Percentiles rank a stretch among this genome's conserved stretches.
These are phyloP conservation scores for Capsicum chinense DNA, from an alignment of 257 asterid genomes.

Conservation along the genomic window DNA sequence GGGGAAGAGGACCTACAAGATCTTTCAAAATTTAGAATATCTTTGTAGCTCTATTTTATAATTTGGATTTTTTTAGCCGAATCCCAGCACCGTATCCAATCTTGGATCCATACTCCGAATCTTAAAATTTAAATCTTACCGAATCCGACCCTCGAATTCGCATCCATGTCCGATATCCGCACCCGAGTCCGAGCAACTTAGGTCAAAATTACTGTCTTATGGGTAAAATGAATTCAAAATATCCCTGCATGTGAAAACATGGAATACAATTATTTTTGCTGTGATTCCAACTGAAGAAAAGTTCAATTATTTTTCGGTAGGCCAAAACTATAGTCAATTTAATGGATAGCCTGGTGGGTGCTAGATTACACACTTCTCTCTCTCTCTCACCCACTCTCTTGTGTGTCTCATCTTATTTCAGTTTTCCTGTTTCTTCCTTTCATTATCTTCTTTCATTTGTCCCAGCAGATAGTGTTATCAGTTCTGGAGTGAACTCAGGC, in stretches of 20 bases:
- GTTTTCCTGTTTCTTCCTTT: conserved; percentile 23
- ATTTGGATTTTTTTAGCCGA: too few species aligned
- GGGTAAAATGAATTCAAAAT: background rate
- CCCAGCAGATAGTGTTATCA: conserved; percentile 24
- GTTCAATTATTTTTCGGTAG: background rate
- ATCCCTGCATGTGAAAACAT: background rate
- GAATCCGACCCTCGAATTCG: too few species aligned
- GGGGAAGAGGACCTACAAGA: too few species aligned
- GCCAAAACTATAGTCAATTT: background rate
- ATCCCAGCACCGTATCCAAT: too few species aligned
- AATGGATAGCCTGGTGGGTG: background rate
- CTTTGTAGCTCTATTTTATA: too few species aligned
- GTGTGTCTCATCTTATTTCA: conserved; percentile 4
- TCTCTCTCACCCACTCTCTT: background rate
- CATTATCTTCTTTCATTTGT: conserved; percentile 7
- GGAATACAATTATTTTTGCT: background rate
- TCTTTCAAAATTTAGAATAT: too few species aligned
- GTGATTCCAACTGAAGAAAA: background rate
- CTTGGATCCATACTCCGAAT: too few species aligned
- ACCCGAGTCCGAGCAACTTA: too few species aligned
- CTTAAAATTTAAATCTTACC: too few species aligned
- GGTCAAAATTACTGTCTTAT: background rate
- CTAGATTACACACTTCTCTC: background rate
- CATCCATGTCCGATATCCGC: too few species aligned
- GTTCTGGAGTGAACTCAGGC: conserved; percentile 24